Base-by-base conservation (phyloP, 177 flowering plant species). In the Tripterygium wilfordii region DNA sequence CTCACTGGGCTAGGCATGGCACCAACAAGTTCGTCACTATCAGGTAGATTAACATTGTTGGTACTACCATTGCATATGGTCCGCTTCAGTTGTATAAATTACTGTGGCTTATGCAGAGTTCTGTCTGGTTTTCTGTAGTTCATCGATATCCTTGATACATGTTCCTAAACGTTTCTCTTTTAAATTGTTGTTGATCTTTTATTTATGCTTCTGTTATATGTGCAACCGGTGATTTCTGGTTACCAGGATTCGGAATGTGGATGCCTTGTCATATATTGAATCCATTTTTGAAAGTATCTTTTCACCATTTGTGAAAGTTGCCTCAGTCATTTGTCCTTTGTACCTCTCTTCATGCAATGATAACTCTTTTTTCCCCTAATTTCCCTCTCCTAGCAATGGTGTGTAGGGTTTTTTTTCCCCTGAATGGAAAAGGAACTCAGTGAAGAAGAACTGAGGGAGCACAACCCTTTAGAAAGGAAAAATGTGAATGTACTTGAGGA, bases 11-110 rank as follows among this genome's bases (percentile, higher is more conserved):
- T 1, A 83, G 75, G 42, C 92, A 87, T 70, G 96, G 96, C 23
- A 83, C 91, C 66, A 86, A 83, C 77, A 86, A 86, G 77, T 86
- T 83, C 44, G 96, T 86, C 63, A 82, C 88, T n/a, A 83, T 83
- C 80, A 80, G 84, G 76, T 87, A 83, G 78, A 61, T 52, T 49
- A 54, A 57, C 41, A 32, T 43, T 58, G 60, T 44, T 51, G 60
- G 54, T 47, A 18, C 57, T 54, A 43, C 68, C 32, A 16, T 51
- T 41, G 61, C 72, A 63, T 58, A 38, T 53, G 75, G 78, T 66
- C 66, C 48, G 65, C 61, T 62, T 63, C 52, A 51, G 65, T 36
- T 71, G 75, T 74, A 63, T 75, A 75, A 69, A 71, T 56, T 19
- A 48, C 39, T 63, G 53, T 59, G 76, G 69, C 76, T 75, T 58